Conservation (phyloP, 805 yeast genomes). For the Ogataea trehaloabstinens region DNA sequence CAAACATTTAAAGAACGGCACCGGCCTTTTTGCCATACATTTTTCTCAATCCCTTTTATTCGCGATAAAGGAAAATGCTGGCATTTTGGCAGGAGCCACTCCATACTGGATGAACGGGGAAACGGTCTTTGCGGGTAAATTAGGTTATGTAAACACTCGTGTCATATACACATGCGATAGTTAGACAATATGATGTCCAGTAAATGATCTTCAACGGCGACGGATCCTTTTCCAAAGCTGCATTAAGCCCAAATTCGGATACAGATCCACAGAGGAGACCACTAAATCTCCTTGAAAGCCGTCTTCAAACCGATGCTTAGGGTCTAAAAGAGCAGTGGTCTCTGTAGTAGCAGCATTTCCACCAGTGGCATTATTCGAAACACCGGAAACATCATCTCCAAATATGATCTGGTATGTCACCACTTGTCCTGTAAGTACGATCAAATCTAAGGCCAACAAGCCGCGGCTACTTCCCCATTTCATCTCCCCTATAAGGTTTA, state of each 20-base stretch:
- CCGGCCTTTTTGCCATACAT: too few relatives aligned
- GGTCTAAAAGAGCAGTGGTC: neutral
- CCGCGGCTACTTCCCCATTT: conserved; percentile 7
- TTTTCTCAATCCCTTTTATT: too few relatives aligned
- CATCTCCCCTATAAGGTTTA: conserved; percentile 30
- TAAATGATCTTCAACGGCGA: neutral
- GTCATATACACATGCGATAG: too few relatives aligned
- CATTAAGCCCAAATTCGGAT: conserved; percentile 5
- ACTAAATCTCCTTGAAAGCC: conserved; percentile 8
- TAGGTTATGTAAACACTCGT: too few relatives aligned
- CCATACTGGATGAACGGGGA: too few relatives aligned
- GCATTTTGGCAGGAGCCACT: too few relatives aligned
- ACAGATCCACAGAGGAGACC: conserved; percentile 9
- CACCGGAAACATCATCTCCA: conserved; percentile 4
- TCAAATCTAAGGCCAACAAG: conserved; percentile 19
- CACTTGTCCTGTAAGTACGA: conserved; percentile 19
- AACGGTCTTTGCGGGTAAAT: too few relatives aligned
- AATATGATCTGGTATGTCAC: conserved; percentile 16
- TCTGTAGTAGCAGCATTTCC: neutral
- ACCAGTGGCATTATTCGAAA: neutral
- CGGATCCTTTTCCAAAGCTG: neutral
- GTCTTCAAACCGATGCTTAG: conserved; percentile 4
- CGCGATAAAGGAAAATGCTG: too few relatives aligned
- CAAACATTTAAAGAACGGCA: too few relatives aligned
- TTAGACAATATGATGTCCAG: neutral